phyloP scores from a whole-genome alignment of 2,329 filamentous ascomycete species.

The Dothiorella sarmentorum region DNA sequence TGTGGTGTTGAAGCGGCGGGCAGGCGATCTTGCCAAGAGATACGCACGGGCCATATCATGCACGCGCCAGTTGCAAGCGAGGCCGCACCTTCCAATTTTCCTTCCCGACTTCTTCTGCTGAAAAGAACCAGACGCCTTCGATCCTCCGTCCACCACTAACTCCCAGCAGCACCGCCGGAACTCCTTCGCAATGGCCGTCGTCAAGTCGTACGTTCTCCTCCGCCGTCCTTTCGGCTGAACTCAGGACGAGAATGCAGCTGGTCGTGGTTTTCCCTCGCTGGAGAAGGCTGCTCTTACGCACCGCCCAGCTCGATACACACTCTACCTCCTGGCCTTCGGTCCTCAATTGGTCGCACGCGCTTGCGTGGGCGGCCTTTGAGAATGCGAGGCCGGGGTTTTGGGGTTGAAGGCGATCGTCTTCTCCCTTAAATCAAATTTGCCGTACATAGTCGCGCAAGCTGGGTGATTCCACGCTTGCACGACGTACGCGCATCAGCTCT shows the following conservation, averaged over 20 bases:
- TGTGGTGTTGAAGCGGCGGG: neutral
- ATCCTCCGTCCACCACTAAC: conserved; percentile 36
- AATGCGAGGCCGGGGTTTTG: conserved; percentile 70
- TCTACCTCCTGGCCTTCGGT: conserved; percentile 54
- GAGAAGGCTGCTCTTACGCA: conserved; percentile 52
- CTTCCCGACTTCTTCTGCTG: neutral
- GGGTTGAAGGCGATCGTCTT: conserved; percentile 67
- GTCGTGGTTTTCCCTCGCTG: conserved; percentile 80
- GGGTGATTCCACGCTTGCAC: conserved; percentile 7
- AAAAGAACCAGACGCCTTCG: conserved; percentile 5
- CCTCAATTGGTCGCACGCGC: conserved; percentile 41
- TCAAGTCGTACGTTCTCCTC: conserved; percentile 55
- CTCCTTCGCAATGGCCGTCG: conserved; percentile 50
- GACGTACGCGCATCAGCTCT: conserved; percentile 49
- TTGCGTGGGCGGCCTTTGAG: conserved; percentile 37
- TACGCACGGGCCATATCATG: neutral
- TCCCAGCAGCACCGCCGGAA: conserved; percentile 38
- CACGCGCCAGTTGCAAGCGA: conserved; percentile 8
- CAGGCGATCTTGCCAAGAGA: neutral
- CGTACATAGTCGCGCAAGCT: conserved; percentile 29
- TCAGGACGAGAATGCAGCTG: conserved; percentile 36
- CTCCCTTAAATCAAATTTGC: conserved; percentile 65
- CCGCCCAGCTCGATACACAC: conserved; percentile 66
- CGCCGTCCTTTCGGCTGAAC: conserved; percentile 29
- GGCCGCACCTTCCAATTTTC: conserved; percentile 15